Evolutionary conservation across 495 filamentous ascomycete genomes (phyloP).

Genomic region (Tetracladium marchalianum): DNA sequence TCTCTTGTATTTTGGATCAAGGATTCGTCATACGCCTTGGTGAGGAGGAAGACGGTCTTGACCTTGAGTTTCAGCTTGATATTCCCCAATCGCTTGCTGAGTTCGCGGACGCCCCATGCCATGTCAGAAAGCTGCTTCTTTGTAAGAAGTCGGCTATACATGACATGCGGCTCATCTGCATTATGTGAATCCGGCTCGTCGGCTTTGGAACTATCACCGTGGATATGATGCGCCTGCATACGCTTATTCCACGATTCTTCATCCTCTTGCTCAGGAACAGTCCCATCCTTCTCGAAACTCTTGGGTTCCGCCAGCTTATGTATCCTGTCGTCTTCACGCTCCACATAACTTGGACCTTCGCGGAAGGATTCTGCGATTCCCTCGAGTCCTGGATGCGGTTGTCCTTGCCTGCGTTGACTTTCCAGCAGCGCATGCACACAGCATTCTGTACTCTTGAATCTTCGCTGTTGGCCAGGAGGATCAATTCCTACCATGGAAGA

Average conservation of each 20-base stretch:
- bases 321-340: background rate
- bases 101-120: conserved; percentile 87
- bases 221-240: conserved; percentile 21
- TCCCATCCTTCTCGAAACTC: background rate
- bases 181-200: conserved; percentile 7
- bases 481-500: conserved; percentile 68
- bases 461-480: conserved; percentile 26
- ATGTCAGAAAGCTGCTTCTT: conserved; percentile 92
- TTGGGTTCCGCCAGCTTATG: background rate
- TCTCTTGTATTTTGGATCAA: conserved; percentile 73
- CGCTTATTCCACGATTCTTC: conserved; percentile 31
- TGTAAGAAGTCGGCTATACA: conserved; percentile 57
- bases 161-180: conserved; percentile 16
- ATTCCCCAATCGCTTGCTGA: conserved; percentile 75
- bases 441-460: conserved; percentile 55
- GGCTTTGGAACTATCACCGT: conserved; percentile 14
- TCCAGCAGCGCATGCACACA: conserved; percentile 78
- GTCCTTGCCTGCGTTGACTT: conserved; percentile 9
- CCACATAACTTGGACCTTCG: background rate
- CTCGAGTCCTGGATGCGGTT: conserved; percentile 7
- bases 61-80: conserved; percentile 72
- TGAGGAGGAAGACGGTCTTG: conserved; percentile 76
- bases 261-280: conserved; percentile 25
- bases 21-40: conserved; percentile 76
- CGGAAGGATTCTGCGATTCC: conserved; percentile 13